Conservation (phyloP, 2,329 filamentous ascomycete genomes). For the Furcasterigmium sp. region DNA sequence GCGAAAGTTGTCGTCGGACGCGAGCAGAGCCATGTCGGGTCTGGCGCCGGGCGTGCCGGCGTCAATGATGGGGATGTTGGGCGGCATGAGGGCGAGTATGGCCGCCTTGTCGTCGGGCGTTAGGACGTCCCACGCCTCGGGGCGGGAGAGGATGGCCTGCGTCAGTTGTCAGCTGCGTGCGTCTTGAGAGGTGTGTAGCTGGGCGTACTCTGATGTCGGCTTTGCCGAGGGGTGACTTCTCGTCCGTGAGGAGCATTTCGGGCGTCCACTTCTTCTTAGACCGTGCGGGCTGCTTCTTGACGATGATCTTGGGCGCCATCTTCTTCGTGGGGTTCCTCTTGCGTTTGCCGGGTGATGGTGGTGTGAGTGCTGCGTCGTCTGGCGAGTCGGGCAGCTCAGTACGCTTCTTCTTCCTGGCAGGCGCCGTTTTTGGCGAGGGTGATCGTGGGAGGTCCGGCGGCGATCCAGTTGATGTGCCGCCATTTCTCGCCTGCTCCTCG, state of each 20-base stretch:
- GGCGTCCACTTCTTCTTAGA: conserved; percentile 28
- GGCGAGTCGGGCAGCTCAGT: too few relatives aligned
- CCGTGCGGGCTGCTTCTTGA: conserved; percentile 11
- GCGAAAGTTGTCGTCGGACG: conserved; percentile 45
- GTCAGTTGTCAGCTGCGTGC: neutral
- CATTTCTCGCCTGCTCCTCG: neutral
- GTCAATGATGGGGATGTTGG: conserved; percentile 27
- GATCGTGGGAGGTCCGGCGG: too few relatives aligned
- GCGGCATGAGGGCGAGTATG: conserved; percentile 32
- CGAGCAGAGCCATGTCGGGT: conserved; percentile 34
- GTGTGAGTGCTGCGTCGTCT: too few relatives aligned
- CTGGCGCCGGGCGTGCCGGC: conserved; percentile 27
- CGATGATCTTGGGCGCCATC: conserved; percentile 2
- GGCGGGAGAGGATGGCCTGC: conserved; percentile 29
- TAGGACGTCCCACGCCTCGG: conserved; percentile 31
- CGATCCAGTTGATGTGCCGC: too few relatives aligned
- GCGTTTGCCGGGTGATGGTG: neutral
- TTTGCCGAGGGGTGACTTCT: conserved; percentile 30
- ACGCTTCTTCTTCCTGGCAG: neutral
- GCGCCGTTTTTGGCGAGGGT: neutral
- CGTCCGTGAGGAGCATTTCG: conserved; percentile 27
- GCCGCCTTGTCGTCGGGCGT: conserved; percentile 24
- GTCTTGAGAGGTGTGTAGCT: neutral
- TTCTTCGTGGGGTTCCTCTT: neutral
- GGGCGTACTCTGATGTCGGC: conserved; percentile 29